Evolutionary conservation across 805 yeast species (phyloP).

Genomic region (Scheffersomyces ergatensis): DNA sequence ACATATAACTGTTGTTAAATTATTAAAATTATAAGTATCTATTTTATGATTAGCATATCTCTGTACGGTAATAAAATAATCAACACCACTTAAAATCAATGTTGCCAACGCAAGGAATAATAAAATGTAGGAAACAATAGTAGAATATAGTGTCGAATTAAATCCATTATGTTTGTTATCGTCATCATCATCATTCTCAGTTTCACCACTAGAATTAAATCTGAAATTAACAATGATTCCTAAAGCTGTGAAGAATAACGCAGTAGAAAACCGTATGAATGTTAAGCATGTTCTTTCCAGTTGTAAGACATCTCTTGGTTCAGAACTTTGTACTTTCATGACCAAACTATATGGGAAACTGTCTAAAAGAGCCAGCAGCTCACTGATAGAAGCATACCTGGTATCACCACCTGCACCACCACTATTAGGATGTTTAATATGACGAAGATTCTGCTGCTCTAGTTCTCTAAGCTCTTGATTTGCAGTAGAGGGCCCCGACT

Average conservation of each 20-base stretch:
- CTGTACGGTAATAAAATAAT: conserved; percentile 44
- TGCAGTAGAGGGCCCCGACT: neutral
- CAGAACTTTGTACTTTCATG: conserved; percentile 35
- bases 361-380: conserved; percentile 3
- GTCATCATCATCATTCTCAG: conserved; percentile 1
- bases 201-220: conserved; percentile 28
- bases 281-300: conserved; percentile 52
- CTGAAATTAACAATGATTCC: conserved; percentile 47
- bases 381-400: neutral
- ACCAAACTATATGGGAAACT: conserved; percentile 18
- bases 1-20: conserved; percentile 26
- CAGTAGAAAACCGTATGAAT: conserved; percentile 45
- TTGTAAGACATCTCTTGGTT: conserved; percentile 55
- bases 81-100: conserved; percentile 35
- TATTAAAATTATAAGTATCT: conserved; percentile 32
- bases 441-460: neutral
- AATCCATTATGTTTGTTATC: conserved; percentile 2
- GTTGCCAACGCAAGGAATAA: conserved; percentile 36
- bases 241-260: conserved; percentile 45
- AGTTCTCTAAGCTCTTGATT: neutral
- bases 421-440: neutral
- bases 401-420: neutral
- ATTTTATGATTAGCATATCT: conserved; percentile 43
- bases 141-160: conserved; percentile 17
- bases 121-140: conserved; percentile 33